Base-by-base conservation (phyloP, 352 stramenopile genomes). In the Blastocystis sp. region DNA sequence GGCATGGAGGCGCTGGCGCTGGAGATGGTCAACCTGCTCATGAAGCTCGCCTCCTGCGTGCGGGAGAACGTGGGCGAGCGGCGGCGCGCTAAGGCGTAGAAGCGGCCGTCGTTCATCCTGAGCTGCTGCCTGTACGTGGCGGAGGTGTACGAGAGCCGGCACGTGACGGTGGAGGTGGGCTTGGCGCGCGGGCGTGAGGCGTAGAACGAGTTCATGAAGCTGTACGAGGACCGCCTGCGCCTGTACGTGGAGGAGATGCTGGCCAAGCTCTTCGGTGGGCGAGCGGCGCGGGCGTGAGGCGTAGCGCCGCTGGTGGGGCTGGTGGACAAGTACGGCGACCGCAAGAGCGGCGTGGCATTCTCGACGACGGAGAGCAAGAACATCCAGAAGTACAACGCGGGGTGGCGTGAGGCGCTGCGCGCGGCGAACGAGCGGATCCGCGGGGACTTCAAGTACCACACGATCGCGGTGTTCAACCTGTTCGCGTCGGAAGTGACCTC, bases 11-110 rank as follows among this genome's bases (percentile, higher is more conserved):
- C 52, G 21, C 69, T 79, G 0, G 17, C 69, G 23, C 69, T 61
- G 21, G 69, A 79, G 69, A 79, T 79, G 69, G 69, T 79, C 11
- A 79, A 79, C 38, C 69, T 79, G 14, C 53, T 79, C 28, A 79
- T 79, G 69, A 79, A 79, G 38, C 69, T 79, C 28, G 69, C 69
- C 21, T 79, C 69, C 14, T 79, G 69, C 38, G 69, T 79, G 23
- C 61, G 62, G 69, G 69, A 79, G 43, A 79, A 79, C 53, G 69
- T 79, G 21, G 1, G 28, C 28, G 69, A 34, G 34, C 62, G 40
- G 23, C 19, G 52, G n/a, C 7, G 1, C 7, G 17, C 14, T 79
- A 11, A 19, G 9, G 62, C 45, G 43, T 79, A 79, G 69, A 79
- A 79, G 62, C 52, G 69, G 9, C 69, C 69, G 23, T 41, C 69